phyloP scores from a whole-genome alignment of 441 rosid species.

The Euphorbia corollata region DNA sequence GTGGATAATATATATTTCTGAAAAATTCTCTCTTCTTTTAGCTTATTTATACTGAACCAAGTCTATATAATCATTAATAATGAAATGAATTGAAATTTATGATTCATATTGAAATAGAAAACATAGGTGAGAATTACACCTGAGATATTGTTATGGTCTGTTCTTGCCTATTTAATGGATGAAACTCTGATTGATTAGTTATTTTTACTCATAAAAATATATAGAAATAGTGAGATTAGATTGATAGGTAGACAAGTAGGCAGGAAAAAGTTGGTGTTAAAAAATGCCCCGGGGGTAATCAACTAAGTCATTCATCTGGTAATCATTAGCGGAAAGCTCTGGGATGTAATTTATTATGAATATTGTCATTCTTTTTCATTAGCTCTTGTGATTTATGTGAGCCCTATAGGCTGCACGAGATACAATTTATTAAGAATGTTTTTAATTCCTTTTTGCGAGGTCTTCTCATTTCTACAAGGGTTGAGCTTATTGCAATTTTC shows the following conservation, averaged over 20 bases:
- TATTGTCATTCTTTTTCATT: neutral
- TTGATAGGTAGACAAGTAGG: neutral
- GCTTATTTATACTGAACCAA: neutral
- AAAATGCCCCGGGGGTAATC: neutral
- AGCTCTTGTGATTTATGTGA: neutral
- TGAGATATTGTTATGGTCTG: neutral
- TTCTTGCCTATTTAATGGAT: neutral
- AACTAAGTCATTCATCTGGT: neutral
- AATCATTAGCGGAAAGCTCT: neutral
- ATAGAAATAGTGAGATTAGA: neutral
- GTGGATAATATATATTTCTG: neutral
- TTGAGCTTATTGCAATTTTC: slow-evolving; percentile 3
- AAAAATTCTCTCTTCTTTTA: too few relatives aligned
- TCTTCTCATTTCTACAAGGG: neutral
- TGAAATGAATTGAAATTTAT: neutral
- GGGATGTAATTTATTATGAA: neutral
- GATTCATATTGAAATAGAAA: neutral
- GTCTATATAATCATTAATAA: too few relatives aligned
- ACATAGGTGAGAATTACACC: neutral
- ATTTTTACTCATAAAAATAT: neutral
- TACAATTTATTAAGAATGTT: neutral
- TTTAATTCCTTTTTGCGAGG: neutral
- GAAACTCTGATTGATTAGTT: neutral
- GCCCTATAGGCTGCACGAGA: neutral
- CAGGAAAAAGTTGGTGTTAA: neutral